Conservation (phyloP, 306 rosid species). For the Cicer cuneatum region DNA sequence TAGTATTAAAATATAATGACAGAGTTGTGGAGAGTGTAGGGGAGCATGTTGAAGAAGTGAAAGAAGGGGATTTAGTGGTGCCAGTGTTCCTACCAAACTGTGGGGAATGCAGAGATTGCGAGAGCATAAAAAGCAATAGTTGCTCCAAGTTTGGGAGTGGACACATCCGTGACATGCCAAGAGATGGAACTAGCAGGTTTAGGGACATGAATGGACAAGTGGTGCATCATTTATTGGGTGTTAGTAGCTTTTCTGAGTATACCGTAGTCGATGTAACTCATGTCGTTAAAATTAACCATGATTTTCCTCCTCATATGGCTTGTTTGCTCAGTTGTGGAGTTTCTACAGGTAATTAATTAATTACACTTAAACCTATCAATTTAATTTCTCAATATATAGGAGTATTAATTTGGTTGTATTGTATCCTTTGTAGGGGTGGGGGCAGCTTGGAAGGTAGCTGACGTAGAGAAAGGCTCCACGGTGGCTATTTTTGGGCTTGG, state of each 20-base stretch:
- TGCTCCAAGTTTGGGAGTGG: conserved; percentile 43
- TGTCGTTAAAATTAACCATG: conserved; percentile 55
- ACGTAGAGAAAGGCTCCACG: conserved; percentile 65
- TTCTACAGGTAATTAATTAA: conserved; percentile 57
- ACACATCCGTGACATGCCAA: conserved; percentile 42
- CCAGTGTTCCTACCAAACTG: conserved; percentile 65
- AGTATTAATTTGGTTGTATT: not conserved
- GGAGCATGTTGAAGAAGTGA: conserved; percentile 63
- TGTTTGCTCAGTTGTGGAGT: conserved; percentile 72
- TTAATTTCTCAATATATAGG: no score
- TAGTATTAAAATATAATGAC: no score
- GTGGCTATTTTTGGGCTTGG: conserved; percentile 82
- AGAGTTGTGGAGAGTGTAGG: conserved; percentile 70
- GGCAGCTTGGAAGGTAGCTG: conserved; percentile 75
- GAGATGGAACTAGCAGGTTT: conserved; percentile 67
- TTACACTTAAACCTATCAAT: not conserved
- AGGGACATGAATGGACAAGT: conserved; percentile 58
- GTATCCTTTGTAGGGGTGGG: conserved; percentile 55
- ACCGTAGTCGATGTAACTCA: conserved; percentile 63
- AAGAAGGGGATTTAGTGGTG: conserved; percentile 61
- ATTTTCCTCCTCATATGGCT: conserved; percentile 58
- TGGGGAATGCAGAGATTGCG: conserved; percentile 65
- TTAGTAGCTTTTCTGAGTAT: conserved; percentile 71
- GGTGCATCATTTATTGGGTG: conserved; percentile 53
- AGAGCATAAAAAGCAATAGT: conserved; percentile 54